Evolutionary conservation across 2,329 filamentous ascomycete species (phyloP).

Genomic region (Botrytis paeoniae): DNA sequence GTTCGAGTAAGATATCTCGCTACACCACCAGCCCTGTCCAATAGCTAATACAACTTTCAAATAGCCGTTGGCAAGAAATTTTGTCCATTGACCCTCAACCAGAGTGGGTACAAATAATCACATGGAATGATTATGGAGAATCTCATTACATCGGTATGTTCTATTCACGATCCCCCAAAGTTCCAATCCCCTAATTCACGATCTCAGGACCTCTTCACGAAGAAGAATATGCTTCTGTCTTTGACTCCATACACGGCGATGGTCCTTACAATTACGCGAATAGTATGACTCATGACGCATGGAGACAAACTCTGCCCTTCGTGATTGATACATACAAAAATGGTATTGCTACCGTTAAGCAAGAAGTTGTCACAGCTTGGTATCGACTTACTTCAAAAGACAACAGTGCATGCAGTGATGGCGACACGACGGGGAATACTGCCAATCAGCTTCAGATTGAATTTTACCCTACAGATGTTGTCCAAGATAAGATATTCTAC

Average conservation of each 20-base stretch:
- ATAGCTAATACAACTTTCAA: not conserved
- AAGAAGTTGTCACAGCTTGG: not conserved
- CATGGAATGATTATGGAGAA: constrained; percentile 8
- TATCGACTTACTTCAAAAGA: not conserved
- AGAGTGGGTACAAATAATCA: constrained; percentile 1
- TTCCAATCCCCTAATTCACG: not conserved
- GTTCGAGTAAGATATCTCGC: not conserved
- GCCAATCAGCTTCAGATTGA: not conserved
- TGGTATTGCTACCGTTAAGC: not conserved
- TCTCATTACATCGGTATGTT: constrained; percentile 7
- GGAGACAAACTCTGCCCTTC: not conserved
- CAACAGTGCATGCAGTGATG: not conserved
- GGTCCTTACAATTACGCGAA: not conserved
- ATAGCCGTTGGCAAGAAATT: not conserved
- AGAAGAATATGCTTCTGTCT: not conserved
- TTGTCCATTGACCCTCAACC: not conserved
- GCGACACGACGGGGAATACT: not conserved
- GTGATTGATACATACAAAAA: not conserved
- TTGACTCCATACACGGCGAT: not conserved
- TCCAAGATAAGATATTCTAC: not conserved
- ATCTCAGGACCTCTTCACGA: not conserved
- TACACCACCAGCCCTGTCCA: not conserved
- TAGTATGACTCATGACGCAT: not conserved
- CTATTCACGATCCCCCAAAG: not conserved
- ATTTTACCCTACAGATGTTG: not conserved